Base-by-base conservation (phyloP, 2,329 filamentous ascomycete species). In the Zymoseptoria pseudotritici region DNA sequence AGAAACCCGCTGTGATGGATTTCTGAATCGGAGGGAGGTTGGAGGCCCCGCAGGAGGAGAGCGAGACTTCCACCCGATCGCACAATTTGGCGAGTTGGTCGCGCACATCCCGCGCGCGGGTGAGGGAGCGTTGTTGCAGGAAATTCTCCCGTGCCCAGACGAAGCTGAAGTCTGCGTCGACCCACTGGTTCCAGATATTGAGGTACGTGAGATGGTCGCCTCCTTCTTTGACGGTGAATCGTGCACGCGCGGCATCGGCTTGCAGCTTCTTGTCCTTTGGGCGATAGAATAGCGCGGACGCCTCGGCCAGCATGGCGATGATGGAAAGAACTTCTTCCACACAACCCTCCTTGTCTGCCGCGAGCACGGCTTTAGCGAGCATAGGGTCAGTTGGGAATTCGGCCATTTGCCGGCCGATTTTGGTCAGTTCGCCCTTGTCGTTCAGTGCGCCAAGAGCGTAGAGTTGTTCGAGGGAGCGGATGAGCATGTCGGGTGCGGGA, bases 261-360 rank as follows among this genome's bases (percentile, higher is more conserved):
- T 97, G 90, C 26, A 97, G 88, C 74, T 96, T 96, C 80, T 97
- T 97, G 77, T 99, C 92, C 72, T 97, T 96, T 20, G 94, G 92
- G 0, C 91, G 83, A 81, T 95, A 96, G 79, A 97, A 99, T 4
- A 99, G 82, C 0, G 91, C 87, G 3, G 88, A 91, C 1, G 90
- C 86, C 76, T 97, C 94, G 62, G 89, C 86, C 0, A 97, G 83
- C 90, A 97, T 96, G 50, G 92, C 86, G n/a, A 97, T 90, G 54
- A 97, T 90, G 0, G 89, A 91, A 17, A 99, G 79, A 0, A 97
- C 86, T 75, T 99, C 94, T 61, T 96, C 90, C 0, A 96, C 90
- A 68, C 93, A 97, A n/a, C 89, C 89, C 66, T 93, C 89, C 67
- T 91, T 89, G 74, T 94, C 90, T 0, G 93, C 90, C 0, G 91